A percentile compares a stretch with the other conserved stretches of the same genome.
Conservation (phyloP, 2,329 filamentous ascomycete species). For the Penicillium sp. region DNA sequence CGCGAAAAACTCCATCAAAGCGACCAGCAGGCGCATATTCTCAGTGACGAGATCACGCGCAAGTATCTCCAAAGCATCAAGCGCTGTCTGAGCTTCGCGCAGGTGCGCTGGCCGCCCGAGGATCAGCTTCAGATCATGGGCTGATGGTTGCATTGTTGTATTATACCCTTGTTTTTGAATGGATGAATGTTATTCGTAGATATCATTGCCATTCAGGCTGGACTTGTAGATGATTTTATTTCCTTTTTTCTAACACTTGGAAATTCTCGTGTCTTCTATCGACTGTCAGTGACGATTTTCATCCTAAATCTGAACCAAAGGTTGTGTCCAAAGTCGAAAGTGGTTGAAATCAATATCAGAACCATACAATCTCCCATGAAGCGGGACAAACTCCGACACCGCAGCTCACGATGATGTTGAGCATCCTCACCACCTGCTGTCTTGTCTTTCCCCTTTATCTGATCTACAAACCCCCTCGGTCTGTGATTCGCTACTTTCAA, state of each 20-base stretch:
- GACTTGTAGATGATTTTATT: too few relatives aligned
- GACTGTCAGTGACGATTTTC: too few relatives aligned
- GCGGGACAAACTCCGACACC: too few relatives aligned
- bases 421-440: slow-evolving; percentile 28
- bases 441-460: slow-evolving; percentile 52
- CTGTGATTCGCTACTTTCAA: slow-evolving; percentile 65
- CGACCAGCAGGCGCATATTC: slow-evolving; percentile 78
- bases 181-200: not conserved
- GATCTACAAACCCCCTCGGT: slow-evolving; percentile 73
- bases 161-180: slow-evolving; percentile 14
- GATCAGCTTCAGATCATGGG: slow-evolving; percentile 95
- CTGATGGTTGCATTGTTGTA: slow-evolving; percentile 34
- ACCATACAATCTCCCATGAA: too few relatives aligned
- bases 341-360: too few relatives aligned
- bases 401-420: slow-evolving; percentile 32
- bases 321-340: too few relatives aligned
- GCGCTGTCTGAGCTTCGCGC: slow-evolving; percentile 89
- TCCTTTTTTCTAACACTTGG: too few relatives aligned
- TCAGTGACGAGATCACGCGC: slow-evolving; percentile 91
- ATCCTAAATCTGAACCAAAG: too few relatives aligned
- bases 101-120: slow-evolving; percentile 91
- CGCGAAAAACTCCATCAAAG: slow-evolving; percentile 87
- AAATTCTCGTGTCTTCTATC: too few relatives aligned
- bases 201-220: too few relatives aligned
- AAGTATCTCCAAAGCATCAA: slow-evolving; percentile 99